phyloP scores from a whole-genome alignment of 2,329 filamentous ascomycete genomes.

The Arthrocladium fulminans region DNA sequence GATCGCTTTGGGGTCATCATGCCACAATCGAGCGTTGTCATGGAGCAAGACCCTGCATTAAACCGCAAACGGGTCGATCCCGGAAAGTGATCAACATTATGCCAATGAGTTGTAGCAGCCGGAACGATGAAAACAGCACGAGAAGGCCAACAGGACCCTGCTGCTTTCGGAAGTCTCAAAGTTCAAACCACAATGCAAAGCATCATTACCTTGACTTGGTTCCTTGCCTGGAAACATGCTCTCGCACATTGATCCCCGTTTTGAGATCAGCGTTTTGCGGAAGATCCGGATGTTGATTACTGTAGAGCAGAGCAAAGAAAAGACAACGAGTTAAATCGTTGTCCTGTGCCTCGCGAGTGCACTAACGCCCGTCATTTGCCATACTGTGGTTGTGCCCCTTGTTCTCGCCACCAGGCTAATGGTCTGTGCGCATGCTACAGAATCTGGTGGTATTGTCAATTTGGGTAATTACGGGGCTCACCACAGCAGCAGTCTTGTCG shows the following conservation, averaged over 20 bases:
- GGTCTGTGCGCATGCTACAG: background rate
- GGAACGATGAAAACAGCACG: background rate
- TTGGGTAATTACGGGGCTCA: too few relatives aligned
- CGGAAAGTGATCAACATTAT: background rate
- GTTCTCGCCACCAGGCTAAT: too few relatives aligned
- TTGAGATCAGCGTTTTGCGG: too few relatives aligned
- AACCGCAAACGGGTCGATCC: background rate
- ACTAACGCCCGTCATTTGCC: too few relatives aligned
- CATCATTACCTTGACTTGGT: background rate
- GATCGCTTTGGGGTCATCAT: too few relatives aligned
- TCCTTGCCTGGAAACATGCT: background rate
- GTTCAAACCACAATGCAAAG: background rate
- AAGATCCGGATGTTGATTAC: too few relatives aligned
- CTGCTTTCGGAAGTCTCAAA: background rate
- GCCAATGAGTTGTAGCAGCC: background rate
- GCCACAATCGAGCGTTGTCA: background rate
- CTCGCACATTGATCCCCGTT: background rate
- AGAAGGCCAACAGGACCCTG: background rate
- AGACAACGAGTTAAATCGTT: too few relatives aligned
- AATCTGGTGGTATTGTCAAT: too few relatives aligned
- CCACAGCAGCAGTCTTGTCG: too few relatives aligned
- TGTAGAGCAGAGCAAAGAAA: too few relatives aligned
- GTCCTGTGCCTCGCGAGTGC: background rate
- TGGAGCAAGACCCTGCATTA: background rate
- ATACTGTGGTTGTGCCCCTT: too few relatives aligned